These are phyloP conservation scores for Triticum dicoccoides DNA, from an alignment of 176 grass and related monocot species.

Conservation along the genomic window DNA sequence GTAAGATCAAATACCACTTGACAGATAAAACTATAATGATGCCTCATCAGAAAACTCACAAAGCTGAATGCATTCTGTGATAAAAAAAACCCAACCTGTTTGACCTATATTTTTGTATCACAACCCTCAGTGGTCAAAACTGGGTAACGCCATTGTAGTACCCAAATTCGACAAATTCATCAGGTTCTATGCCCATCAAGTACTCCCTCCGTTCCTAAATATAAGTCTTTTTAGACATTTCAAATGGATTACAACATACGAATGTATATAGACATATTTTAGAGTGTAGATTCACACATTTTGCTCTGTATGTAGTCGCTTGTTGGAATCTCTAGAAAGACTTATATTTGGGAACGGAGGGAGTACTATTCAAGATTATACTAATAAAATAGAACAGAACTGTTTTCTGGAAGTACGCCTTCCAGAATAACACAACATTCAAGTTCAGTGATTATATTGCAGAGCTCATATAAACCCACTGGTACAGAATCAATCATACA, in stretches of 20 bases:
- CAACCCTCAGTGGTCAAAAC: neutral
- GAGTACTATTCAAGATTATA: neutral
- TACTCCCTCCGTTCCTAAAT: neutral
- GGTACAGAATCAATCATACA: neutral
- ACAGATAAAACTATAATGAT: too few relatives aligned
- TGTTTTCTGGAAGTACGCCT: neutral
- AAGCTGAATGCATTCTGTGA: too few relatives aligned
- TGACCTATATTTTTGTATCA: neutral
- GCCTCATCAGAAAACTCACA: too few relatives aligned
- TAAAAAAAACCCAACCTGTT: too few relatives aligned
- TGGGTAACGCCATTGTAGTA: neutral
- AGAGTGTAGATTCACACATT: too few relatives aligned
- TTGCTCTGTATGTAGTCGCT: too few relatives aligned
- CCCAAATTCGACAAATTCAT: neutral
- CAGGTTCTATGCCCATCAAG: neutral
- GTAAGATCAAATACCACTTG: neutral
- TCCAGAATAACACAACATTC: neutral
- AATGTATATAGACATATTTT: too few relatives aligned
- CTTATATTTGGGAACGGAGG: too few relatives aligned
- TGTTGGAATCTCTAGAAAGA: too few relatives aligned
- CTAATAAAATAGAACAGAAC: neutral
- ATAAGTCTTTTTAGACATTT: too few relatives aligned
- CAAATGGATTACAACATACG: too few relatives aligned
- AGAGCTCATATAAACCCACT: neutral
- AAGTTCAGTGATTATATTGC: neutral